Conservation (phyloP, 495 filamentous ascomycete genomes). For the Aspergillus ellipticus region DNA sequence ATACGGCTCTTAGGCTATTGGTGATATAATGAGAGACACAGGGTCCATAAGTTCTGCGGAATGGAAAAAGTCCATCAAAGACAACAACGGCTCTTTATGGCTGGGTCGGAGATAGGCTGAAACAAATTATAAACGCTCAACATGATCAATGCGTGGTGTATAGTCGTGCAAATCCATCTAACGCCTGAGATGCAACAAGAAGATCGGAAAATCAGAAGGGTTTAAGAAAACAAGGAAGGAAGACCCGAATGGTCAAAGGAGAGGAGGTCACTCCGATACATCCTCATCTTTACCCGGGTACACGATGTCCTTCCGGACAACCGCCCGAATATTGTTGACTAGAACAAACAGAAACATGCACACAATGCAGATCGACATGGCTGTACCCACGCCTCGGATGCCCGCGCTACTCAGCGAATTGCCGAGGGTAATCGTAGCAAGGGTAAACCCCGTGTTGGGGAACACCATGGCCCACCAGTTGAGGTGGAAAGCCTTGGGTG, state of each 20-base stretch:
- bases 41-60: too few species aligned
- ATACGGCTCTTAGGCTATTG: too few species aligned
- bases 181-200: neutral
- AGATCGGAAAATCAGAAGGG: neutral
- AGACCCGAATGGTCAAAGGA: neutral
- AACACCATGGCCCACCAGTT: conserved; percentile 53
- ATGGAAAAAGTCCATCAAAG: too few species aligned
- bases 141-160: too few species aligned
- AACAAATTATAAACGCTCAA: too few species aligned
- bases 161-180: neutral
- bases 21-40: too few species aligned
- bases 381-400: conserved; percentile 36
- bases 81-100: too few species aligned
- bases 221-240: neutral
- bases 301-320: conserved; percentile 52
- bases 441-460: conserved; percentile 45
- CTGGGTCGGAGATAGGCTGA: too few species aligned
- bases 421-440: conserved; percentile 46
- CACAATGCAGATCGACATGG: conserved; percentile 50
- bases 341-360: conserved; percentile 57
- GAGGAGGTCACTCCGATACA: conserved; percentile 26
- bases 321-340: conserved; percentile 49
- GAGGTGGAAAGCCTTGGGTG: conserved; percentile 46
- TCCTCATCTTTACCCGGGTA: conserved; percentile 65
- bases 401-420: conserved; percentile 36